Conservation (phyloP, 441 rosid species). For the Manihot esculenta region DNA sequence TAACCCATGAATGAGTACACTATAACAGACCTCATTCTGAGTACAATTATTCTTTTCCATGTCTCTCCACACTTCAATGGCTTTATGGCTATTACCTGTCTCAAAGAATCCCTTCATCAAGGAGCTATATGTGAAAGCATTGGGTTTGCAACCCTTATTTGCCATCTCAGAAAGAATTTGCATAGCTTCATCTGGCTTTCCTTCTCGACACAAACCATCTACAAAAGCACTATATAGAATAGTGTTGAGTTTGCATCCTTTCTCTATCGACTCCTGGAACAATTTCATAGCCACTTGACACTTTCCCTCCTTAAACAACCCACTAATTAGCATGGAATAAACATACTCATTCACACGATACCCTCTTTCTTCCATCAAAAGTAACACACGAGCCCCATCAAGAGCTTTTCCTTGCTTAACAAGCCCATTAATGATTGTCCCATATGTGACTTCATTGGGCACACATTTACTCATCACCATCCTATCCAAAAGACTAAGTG, state of each 20-base stretch:
- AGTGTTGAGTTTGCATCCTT: conserved; percentile 52
- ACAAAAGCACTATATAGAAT: conserved; percentile 71
- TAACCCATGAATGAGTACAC: conserved; percentile 75
- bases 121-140: conserved; percentile 86
- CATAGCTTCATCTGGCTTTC: conserved; percentile 66
- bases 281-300: conserved; percentile 52
- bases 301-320: conserved; percentile 19
- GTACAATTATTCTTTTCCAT: conserved; percentile 36
- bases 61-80: conserved; percentile 73
- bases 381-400: conserved; percentile 44
- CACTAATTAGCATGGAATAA: too few species aligned
- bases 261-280: conserved; percentile 60
- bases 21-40: conserved; percentile 59
- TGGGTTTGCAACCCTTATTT: conserved; percentile 58
- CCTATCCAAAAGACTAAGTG: conserved; percentile 69
- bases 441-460: conserved; percentile 82
- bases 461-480: conserved; percentile 72
- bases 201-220: conserved; percentile 73
- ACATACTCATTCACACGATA: too few species aligned
- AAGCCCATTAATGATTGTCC: conserved; percentile 79
- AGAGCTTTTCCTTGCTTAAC: conserved; percentile 64
- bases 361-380: conserved; percentile 16
- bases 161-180: conserved; percentile 56
- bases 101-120: conserved; percentile 80
- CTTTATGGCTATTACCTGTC: conserved; percentile 55